Evolutionary conservation across 2,329 filamentous ascomycete genomes (phyloP).

Genomic region (Graphilbum sp.): DNA sequence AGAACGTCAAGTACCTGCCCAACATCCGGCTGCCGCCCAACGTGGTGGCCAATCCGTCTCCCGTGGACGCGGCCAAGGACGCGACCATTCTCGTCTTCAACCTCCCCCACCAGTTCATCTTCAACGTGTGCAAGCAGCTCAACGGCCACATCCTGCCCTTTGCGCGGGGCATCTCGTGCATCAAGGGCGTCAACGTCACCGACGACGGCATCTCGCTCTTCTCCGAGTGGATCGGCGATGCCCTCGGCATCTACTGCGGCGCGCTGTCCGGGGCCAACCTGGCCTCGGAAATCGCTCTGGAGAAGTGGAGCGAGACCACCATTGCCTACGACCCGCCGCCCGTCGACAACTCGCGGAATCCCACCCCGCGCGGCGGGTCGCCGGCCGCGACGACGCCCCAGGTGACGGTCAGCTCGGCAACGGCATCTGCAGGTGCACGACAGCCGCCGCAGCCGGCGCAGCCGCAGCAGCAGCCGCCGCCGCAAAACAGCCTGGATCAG

Average conservation of each 20-base stretch:
- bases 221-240: conserved; percentile 84
- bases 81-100: conserved; percentile 92
- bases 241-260: conserved; percentile 89
- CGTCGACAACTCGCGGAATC: conserved; percentile 62
- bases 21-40: conserved; percentile 70
- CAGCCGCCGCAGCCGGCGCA: conserved; percentile 19
- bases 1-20: conserved; percentile 98
- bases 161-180: conserved; percentile 88
- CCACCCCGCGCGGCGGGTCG: conserved; percentile 37
- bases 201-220: conserved; percentile 78
- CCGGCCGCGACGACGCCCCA: conserved; percentile 30
- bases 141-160: conserved; percentile 81
- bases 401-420: no score
- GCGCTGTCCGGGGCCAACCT: conserved; percentile 94
- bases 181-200: conserved; percentile 91
- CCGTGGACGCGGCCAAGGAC: conserved; percentile 64
- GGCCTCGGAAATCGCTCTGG: conserved; percentile 74
- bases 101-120: conserved; percentile 90
- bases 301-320: conserved; percentile 96
- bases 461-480: not conserved
- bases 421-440: conserved; percentile 2
- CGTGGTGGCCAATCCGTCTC: conserved; percentile 66
- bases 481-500: not conserved
- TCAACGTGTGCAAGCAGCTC: conserved; percentile 67
- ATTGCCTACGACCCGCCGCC: conserved; percentile 88